These are phyloP conservation scores for Schizonepeta tenuifolia DNA, from an alignment of 257 asterid species.

Conservation along the genomic window DNA sequence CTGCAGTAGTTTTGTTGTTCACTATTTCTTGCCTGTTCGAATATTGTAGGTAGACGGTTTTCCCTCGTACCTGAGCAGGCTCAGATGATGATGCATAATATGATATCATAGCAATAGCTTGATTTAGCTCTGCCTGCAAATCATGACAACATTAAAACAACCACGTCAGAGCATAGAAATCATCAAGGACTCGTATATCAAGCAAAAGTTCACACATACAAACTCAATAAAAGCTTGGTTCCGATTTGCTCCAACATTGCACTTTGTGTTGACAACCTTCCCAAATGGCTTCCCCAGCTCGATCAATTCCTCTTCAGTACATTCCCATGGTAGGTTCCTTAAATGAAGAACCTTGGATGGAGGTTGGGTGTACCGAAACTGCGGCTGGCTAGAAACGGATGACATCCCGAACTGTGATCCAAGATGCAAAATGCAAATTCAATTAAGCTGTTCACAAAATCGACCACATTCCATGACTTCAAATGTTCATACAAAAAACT, in stretches of 20 bases:
- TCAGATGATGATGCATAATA: slow-evolving; percentile 97
- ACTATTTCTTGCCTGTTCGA: slow-evolving; percentile 99
- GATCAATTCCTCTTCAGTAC: slow-evolving; percentile 89
- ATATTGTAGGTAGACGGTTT: slow-evolving; percentile 97
- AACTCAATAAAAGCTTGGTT: slow-evolving; percentile 98
- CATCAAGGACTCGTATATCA: slow-evolving; percentile 7
- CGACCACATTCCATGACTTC: slow-evolving; percentile 10
- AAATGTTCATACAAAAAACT: background rate
- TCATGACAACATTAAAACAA: slow-evolving; percentile 24
- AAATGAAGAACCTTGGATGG: slow-evolving; percentile 98
- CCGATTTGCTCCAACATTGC: slow-evolving; percentile 97
- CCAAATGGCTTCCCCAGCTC: slow-evolving; percentile 98
- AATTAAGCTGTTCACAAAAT: slow-evolving; percentile 3
- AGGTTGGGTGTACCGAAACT: slow-evolving; percentile 93
- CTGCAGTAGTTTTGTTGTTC: slow-evolving; percentile 99
- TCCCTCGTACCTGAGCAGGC: slow-evolving; percentile 99
- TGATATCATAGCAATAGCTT: slow-evolving; percentile 99
- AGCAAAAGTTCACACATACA: slow-evolving; percentile 52
- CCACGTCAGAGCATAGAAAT: slow-evolving; percentile 7
- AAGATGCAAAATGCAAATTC: slow-evolving; percentile 35
- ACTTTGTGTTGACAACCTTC: slow-evolving; percentile 91
- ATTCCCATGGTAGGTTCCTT: slow-evolving; percentile 98
- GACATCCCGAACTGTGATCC: slow-evolving; percentile 63
- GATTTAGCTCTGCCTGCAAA: slow-evolving; percentile 82
- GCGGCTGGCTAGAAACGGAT: slow-evolving; percentile 94